Base-by-base conservation (phyloP, 768 basidiomycete genomes). In the Psilocybe tampanensis region DNA sequence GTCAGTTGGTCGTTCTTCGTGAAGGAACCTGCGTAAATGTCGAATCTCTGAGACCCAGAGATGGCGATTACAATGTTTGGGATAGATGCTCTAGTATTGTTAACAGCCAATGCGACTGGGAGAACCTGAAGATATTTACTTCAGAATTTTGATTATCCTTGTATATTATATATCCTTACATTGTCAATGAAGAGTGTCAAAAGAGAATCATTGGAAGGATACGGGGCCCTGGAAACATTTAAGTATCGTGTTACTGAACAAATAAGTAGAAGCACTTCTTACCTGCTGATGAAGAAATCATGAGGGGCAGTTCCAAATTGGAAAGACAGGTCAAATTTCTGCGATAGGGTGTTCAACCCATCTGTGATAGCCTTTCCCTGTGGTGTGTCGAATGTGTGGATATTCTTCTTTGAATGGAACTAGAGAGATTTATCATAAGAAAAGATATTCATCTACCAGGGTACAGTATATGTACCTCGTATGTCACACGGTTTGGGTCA, bases 1-100 rank as follows among this genome's bases (percentile, higher is more conserved):
- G 89, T 89, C 44, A 92, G 79, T 63, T 92, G 86, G 68, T 94
- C 91, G 68, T 93, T 90, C 68, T 85, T 85, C 24, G 87, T 88
- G 72, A 94, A 94, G 2, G 84, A 64, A 1, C 92, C 92, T 0
- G 77, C 61, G 65, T 84, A 86, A 48, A 92, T 69, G 61, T 89
- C 81, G 70, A 85, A 91, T 49, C 90, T 83, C 64, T 85, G 75
- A 9, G 77, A 82, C 9, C 82, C 88, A 1, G 86, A 80, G 71
- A 88, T 86, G 52, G 76, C 72, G 56, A 92, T 82, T 67, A 89
- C 81, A 61, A 90, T 74, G 60, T 80, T 85, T 26, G 89, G 85
- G 48, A 82, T 80, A 2, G 68, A 68, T 3, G 81, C 78, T 22
- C 88, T 82, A 2, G 83, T 74, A 68, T 89, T 89, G 74, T 89